Evolutionary conservation across 305 asterid species (phyloP), one percentile per base, ranked within the genome.

Genomic region (Striga hermonthica): DNA sequence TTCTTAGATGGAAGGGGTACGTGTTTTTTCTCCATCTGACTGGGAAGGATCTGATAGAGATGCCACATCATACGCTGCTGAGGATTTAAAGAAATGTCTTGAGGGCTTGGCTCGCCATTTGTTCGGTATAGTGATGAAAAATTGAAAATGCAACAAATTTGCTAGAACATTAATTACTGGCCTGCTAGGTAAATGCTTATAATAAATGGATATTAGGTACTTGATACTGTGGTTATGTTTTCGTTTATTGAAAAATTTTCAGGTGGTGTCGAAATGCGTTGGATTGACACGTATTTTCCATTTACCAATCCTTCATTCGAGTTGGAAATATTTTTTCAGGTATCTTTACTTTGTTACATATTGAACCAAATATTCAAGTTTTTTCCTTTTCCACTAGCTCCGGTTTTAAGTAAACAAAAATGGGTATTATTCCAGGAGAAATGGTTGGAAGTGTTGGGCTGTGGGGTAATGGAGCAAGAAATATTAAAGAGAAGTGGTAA

Each of bases 391-490:
- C 13, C 16, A 66, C 10, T 35, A 7, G 5, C 13, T 37, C 14
- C n/a, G 61, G 16, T 55, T 43, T 43, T 62, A 16, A 45, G 31
- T 72, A 53, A 54, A 45, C 39, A 22, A 22, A 22, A 40, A 59
- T 34, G 55, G 57, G 70, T 55, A 22, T 36, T 57, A 58, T 82
- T 57, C 41, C 77, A 90, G 95, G 97, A 93, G 9, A 73, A 82
- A 68, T 90, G 98, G 98, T 74, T 93, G 89, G 98, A 93, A 80
- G 98, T 92, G 66, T 78, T 92, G 79, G 98, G 98, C 44, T 87
- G 97, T 74, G 98, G 97, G 53, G 97, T 90, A 75, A 90, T 77
- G 84, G 97, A 92, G 80, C 96, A 88, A 75, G 97, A 93, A 78
- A 90, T 90, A 73, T 74, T 93, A 80, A 86, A 84, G 78, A 82